Conservation (phyloP, 192 early-diverging fungal species). For the Backusella circina region DNA sequence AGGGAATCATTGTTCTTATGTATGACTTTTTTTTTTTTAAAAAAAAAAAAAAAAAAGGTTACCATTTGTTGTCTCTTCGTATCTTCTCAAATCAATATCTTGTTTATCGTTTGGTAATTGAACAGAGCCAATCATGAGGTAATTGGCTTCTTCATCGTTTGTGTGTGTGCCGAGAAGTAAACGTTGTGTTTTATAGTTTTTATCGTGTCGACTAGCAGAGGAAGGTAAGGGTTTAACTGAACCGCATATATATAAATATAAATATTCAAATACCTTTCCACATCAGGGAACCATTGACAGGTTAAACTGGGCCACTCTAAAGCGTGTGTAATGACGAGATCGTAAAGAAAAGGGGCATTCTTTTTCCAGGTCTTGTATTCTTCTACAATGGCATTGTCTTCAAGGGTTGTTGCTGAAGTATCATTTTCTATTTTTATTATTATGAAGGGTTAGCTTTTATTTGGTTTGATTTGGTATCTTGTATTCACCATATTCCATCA, state of each 20-base stretch:
- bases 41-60: no score
- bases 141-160: conserved; percentile 93
- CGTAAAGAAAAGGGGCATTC: conserved; percentile 98
- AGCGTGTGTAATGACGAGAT: conserved; percentile 96
- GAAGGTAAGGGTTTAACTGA: not conserved
- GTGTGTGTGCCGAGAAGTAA: conserved; percentile 95
- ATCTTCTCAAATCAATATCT: conserved; percentile 34
- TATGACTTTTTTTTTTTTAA: no score
- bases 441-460: not conserved
- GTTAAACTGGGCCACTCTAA: conserved; percentile 98
- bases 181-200: conserved; percentile 87
- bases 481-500: conserved; percentile 3
- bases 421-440: not conserved
- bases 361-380: conserved; percentile 99
- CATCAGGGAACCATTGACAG: conserved; percentile 95
- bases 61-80: conserved; percentile 33
- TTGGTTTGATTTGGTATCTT: not conserved
- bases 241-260: not conserved
- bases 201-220: conserved; percentile 59
- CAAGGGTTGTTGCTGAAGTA: conserved; percentile 15
- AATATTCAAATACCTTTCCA: conserved; percentile 59
- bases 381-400: conserved; percentile 89
- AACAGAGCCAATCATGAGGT: conserved; percentile 92
- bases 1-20: not conserved
- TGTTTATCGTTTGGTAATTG: conserved; percentile 42